Conservation (phyloP, 23 red algal genomes). For the Gracilaria gracilis region DNA sequence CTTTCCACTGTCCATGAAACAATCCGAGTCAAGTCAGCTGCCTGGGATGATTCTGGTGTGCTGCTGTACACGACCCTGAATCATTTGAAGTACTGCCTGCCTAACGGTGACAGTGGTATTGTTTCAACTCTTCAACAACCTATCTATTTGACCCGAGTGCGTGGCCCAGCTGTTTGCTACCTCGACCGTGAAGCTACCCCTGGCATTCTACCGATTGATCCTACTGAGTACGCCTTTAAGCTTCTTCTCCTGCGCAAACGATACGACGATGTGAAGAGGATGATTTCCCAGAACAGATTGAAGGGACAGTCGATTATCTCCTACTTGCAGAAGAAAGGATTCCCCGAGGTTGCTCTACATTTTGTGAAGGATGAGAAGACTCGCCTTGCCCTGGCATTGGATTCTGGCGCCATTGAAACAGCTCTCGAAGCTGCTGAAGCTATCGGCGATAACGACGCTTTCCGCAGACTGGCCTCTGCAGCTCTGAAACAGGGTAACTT, state of each 20-base stretch:
- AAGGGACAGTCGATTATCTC: constrained; percentile 94
- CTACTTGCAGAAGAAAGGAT: constrained; percentile 97
- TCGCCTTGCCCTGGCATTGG: constrained; percentile 94
- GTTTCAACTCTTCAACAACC: constrained; percentile 83
- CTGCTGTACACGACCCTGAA: constrained; percentile 97
- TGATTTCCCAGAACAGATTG: constrained; percentile 90
- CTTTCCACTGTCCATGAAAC: constrained; percentile 97
- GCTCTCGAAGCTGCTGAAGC: constrained; percentile 87
- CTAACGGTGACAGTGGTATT: constrained; percentile 97
- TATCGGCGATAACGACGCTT: constrained; percentile 84
- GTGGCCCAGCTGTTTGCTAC: constrained; percentile 93
- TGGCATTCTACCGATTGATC: constrained; percentile 90
- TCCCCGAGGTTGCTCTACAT: constrained; percentile 95
- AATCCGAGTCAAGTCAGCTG: constrained; percentile 98
- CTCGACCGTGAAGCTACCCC: constrained; percentile 91
- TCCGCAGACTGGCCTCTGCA: constrained; percentile 72
- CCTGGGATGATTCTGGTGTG: constrained; percentile 99
- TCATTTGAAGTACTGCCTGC: constrained; percentile 99
- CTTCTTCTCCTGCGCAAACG: constrained; percentile 89
- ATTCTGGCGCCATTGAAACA: constrained; percentile 89
- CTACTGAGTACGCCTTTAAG: constrained; percentile 98
- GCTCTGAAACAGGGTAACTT: constrained; percentile 92
- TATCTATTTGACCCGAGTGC: constrained; percentile 91
- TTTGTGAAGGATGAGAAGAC: constrained; percentile 97
- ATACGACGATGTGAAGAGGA: constrained; percentile 94